phyloP scores from a whole-genome alignment of 768 basidiomycete genomes.

The Pleurotus tuber-regium region DNA sequence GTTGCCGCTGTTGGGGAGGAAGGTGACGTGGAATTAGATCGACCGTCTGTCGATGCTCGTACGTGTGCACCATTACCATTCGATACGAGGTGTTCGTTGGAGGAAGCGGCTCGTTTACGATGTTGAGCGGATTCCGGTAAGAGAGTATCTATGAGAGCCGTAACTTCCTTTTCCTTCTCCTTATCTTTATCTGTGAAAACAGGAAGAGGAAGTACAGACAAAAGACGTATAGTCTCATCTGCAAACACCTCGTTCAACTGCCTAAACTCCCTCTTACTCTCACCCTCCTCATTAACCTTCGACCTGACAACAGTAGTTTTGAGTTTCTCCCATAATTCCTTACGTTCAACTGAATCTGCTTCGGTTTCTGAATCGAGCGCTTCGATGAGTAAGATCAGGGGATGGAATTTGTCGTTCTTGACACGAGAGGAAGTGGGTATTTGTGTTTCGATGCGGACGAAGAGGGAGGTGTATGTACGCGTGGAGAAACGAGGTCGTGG shows the following conservation, averaged over 20 bases:
- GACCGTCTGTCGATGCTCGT: conserved; percentile 29
- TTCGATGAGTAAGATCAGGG: conserved; percentile 58
- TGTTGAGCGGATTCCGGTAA: conserved; percentile 24
- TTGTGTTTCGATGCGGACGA: conserved; percentile 63
- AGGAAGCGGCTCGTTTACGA: conserved; percentile 24
- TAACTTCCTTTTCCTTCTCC: conserved; percentile 33
- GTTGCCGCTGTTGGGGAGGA: conserved; percentile 23
- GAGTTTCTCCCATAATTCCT: conserved; percentile 52
- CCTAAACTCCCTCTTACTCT: conserved; percentile 29
- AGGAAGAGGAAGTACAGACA: conserved; percentile 48
- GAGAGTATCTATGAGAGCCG: conserved; percentile 30
- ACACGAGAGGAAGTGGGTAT: conserved; percentile 33
- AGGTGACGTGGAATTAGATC: conserved; percentile 27
- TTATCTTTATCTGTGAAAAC: too few species aligned
- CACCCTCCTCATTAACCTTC: conserved; percentile 22
- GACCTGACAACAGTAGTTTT: conserved; percentile 30
- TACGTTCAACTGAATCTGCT: conserved; percentile 27
- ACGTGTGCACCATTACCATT: conserved; percentile 14
- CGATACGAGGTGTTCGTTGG: conserved; percentile 12
- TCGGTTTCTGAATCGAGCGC: conserved; percentile 48
- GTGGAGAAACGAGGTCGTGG: conserved; percentile 70
- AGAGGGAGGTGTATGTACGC: conserved; percentile 57
- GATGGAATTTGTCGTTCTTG: too few species aligned
- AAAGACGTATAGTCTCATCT: conserved; percentile 64
- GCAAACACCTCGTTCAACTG: conserved; percentile 54